Conservation (phyloP, 2,329 filamentous ascomycete genomes). For the Fusarium sp. region DNA sequence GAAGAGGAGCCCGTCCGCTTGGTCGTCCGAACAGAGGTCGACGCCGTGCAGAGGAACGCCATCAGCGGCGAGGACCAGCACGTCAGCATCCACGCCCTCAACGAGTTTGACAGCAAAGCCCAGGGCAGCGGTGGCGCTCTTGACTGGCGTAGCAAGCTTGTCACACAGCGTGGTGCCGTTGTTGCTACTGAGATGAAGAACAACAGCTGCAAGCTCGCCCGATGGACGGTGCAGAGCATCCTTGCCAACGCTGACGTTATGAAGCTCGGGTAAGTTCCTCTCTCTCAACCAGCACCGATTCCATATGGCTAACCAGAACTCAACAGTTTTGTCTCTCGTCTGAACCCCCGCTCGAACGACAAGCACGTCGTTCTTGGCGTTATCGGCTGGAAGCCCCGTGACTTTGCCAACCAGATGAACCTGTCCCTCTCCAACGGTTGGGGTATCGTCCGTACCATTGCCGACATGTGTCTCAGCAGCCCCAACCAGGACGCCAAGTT, state of each 20-base stretch:
- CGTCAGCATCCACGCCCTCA: conserved; percentile 92
- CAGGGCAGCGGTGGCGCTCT: conserved; percentile 93
- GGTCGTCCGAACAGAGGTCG: conserved; percentile 92
- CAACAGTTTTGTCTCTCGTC: conserved; percentile 88
- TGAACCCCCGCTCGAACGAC: conserved; percentile 90
- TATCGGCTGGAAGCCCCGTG: conserved; percentile 95
- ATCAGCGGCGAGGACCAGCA: conserved; percentile 91
- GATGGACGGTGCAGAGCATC: conserved; percentile 97
- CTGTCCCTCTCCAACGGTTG: conserved; percentile 95
- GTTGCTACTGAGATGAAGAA: conserved; percentile 99
- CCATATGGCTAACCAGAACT: conserved; percentile 22
- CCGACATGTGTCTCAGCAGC: conserved; percentile 87
- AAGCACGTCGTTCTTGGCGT: conserved; percentile 96
- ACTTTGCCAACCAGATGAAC: conserved; percentile 98
- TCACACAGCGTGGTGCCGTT: conserved; percentile 93
- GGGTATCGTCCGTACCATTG: conserved; percentile 98
- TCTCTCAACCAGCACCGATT: background rate
- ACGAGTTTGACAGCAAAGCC: conserved; percentile 99
- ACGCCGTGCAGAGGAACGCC: conserved; percentile 94
- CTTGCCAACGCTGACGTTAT: conserved; percentile 97
- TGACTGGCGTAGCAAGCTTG: conserved; percentile 96
- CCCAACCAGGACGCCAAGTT: conserved; percentile 83
- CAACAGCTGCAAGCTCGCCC: conserved; percentile 97
- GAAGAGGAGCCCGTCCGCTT: conserved; percentile 94
- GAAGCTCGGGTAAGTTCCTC: conserved; percentile 84